Conservation (phyloP, 2,329 filamentous ascomycete genomes). For the Clarireedia sp. region DNA sequence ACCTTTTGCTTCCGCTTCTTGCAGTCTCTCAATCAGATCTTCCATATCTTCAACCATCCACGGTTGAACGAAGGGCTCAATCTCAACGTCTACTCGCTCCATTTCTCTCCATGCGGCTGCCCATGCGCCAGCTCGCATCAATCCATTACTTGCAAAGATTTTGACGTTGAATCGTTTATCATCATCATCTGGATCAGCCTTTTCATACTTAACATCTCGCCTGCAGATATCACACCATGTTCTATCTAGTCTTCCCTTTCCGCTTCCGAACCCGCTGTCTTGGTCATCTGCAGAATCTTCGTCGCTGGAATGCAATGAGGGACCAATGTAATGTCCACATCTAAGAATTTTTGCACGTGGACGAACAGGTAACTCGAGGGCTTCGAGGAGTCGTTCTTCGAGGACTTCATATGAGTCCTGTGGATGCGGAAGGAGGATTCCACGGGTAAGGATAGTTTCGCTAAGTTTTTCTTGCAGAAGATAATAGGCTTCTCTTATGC, state of each 20-base stretch:
- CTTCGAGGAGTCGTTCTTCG: constrained; percentile 69
- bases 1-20: constrained; percentile 5
- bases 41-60: constrained; percentile 53
- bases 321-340: constrained; percentile 68
- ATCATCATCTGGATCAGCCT: constrained; percentile 14
- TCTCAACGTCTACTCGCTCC: constrained; percentile 95
- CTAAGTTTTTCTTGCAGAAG: constrained; percentile 62
- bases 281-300: constrained; percentile 21
- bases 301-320: constrained; percentile 29
- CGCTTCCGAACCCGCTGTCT: constrained; percentile 9
- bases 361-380: constrained; percentile 59
- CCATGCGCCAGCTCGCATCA: constrained; percentile 91
- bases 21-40: constrained; percentile 33
- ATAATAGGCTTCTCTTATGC: constrained; percentile 55
- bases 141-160: constrained; percentile 87
- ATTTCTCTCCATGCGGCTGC: constrained; percentile 92
- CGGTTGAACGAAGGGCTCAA: constrained; percentile 64
- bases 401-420: constrained; percentile 73
- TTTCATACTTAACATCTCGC: constrained; percentile 26
- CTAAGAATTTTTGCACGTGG: constrained; percentile 62
- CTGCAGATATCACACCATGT: constrained; percentile 30
- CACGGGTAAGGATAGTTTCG: constrained; percentile 66
- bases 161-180: constrained; percentile 63
- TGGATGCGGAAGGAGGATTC: constrained; percentile 69
- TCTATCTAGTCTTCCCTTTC: constrained; percentile 4